Evolutionary conservation across 345 rosid genomes (phyloP), one percentile per base, ranked within the genome.

Genomic region (Anacardium occidentale): DNA sequence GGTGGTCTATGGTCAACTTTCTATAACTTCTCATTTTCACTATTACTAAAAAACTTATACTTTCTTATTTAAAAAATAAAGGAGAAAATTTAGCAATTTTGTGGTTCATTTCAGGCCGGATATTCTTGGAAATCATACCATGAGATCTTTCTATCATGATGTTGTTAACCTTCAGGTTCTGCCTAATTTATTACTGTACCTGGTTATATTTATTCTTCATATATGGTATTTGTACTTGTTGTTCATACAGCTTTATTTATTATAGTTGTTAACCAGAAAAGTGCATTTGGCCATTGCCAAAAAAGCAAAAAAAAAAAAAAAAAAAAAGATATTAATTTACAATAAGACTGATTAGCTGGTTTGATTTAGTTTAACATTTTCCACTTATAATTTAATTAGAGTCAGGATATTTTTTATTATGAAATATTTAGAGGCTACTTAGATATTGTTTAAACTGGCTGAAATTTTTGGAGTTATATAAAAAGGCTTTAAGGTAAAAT

Each of bases 91-190:
- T 10, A 55, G 44, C 32, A 1, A 7, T 32, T 37, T n/a, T 2
- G 8, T 61, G 37, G 57, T 72, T 79, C 53, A 62, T 80, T 85
- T 78, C 92, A 85, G 98, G 93, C 82, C 75, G 61, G 93, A 94
- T 76, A 63, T 90, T 62, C 83, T 62, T 76, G 89, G 93, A 76
- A 81, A 87, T 40, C 76, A 73, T 75, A 81, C 87, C 34, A 90
- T 91, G 86, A 76, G 81, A 40, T 81, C 95, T 74, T 90, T 90
- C 83, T 94, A 90, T 75, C 76, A 26, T 34, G 86, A 85, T 66
- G 92, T 92, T 70, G 81, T 88, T 68, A 74, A 77, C 47, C 93
- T 89, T 55, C 93, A 89, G 95, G 97, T 94, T 73, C 64, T 73
- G 74, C 75, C 73, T 10, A 44, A 52, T 25, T 55, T 60, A 61